Base-by-base conservation (phyloP, 805 yeast genomes). In the Ogataea parapolymorpha region DNA sequence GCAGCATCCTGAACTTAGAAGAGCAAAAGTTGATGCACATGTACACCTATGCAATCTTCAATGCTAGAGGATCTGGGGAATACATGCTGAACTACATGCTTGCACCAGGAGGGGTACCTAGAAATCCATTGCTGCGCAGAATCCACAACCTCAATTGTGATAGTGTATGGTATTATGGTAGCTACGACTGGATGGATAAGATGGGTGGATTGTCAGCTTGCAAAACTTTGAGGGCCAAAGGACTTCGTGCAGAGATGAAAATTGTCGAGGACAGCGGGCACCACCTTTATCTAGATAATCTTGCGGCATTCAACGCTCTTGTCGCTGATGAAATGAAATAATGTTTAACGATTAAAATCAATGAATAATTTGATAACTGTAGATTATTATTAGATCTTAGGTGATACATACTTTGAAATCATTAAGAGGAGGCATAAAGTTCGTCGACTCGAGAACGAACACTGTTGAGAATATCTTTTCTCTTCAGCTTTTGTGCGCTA, bases 401-500 rank as follows among this genome's bases (percentile, higher is more conserved):
- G 42, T 39, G 30, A 27, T 29, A 40, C 34, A 35, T 30, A 27
- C 37, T 9, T 13, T 6, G 25, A 31, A 25, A 18, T 15, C 34
- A 42, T 31, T 23, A 34, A 9, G 34, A 16, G 16, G 36, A 50
- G 22, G 50, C 53, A 51, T 86, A 90, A 26, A 87, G 75, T 45
- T 68, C 70, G 46, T 85, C 85, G 55, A 93, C 85, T 35, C 73
- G 76, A 26, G 73, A 73, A 64, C 81, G 65, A 60, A 82, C 85
- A 46, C 81, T 77, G 24, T 72, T 77, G 53, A 87, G 68, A 59
- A 93, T 93, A 72, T 85, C 85, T 73, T 77, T 85, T 73, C 99
- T 84, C 72, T 91, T 96, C 58, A 93, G 75, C 69, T 93, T 93
- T 68, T 90, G 97, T 18, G 99, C 99, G 44, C 95, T 81, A 12